Evolutionary conservation across 2,329 filamentous ascomycete species (phyloP), one percentile per base, ranked within the genome.

Genomic region (Colletotrichum tabaci): DNA sequence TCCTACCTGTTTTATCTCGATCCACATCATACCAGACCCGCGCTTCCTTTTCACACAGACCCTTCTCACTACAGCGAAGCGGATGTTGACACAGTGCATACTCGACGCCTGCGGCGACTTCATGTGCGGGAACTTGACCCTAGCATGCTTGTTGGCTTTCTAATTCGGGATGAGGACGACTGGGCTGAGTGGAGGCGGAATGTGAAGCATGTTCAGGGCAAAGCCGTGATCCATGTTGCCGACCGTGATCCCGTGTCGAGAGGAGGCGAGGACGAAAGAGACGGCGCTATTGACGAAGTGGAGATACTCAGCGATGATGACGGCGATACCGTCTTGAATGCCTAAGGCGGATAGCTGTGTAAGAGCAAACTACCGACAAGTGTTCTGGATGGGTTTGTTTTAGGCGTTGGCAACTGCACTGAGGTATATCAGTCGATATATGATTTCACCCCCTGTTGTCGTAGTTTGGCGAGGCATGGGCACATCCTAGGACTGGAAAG

Each of bases 111-210:
- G 21, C 91, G 96, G 47, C 89, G 93, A 67, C 87, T 99, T 40
- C 92, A 96, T 75, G 88, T 99, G 60, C 91, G 91, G 71, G 95
- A 98, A 78, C 96, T 99, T 94, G 96, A 99, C 77, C 96, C 96
- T 0, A 98, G 95, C 78, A 99, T 99, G 96, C 84, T 99, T 52
- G 94, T 99, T 74, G 96, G 94, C 5, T 98, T 98, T 77, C 84
- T 99, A 46, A 95, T 99, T 73, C 89, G 88, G 50, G 90, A 93
- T 69, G 91, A 96, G 76, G 88, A 91, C 53, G 96, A 99, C 75
- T 98, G 96, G 92, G 84, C 88, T 49, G 88, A 90, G 64, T 98
- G 95, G 95, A 92, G 94, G 77, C 86, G 89, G 70, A 88, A 90
- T n/a, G 87, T 97, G 2, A 90, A 90, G 75, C 89, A 93, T 75